Evolutionary conservation across 1,284 basidiomycete genomes (phyloP), one percentile per base, ranked within the genome.

Genomic region (Pseudozyma pruni): DNA sequence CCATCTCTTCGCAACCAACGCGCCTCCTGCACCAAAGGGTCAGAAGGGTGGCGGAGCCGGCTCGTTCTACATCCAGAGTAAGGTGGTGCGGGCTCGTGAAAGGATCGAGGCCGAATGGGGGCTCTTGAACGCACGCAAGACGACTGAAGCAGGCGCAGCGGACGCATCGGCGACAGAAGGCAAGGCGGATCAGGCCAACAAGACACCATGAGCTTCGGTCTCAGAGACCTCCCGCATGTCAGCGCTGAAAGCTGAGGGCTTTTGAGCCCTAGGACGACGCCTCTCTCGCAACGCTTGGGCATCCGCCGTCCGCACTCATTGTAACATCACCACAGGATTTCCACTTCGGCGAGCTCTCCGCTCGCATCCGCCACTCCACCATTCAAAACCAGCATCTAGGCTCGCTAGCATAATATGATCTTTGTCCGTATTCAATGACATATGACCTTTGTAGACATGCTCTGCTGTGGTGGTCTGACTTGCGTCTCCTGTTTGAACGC

Each of bases 41-140:
- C 62, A 76, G 58, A 68, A 59, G 53, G 78, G 78, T 34, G 80
- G 80, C 38, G 80, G 80, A 44, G 55, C 60, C 13, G 80, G 80
- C 19, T 78, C 75, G 8, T 81, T 81, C 62, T 98, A 98, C 84
- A 86, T 98, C 23, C 94, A 97, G 83, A 94, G 92, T 56, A 99
- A 99, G 85, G 91, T 99, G 19, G 89, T 94, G 42, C 89, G 95
- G 44, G 95, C 96, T 19, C 88, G 90, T 59, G 94, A 98, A 84
- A 89, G 96, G 83, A 90, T 98, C 85, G 91, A 94, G 78, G 93
- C 93, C 1, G 93, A 96, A 84, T 71, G 86, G 55, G 63, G 50
- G 16, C 43, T 70, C 4, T 35, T 77, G 47, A 55, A 57, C 29
- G 44, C 56, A 32, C 49, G 54, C 34, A 72, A 73, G 51, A 46